Evolutionary conservation across 2,329 filamentous ascomycete genomes (phyloP).

Genomic region (Talaromyces sp.): DNA sequence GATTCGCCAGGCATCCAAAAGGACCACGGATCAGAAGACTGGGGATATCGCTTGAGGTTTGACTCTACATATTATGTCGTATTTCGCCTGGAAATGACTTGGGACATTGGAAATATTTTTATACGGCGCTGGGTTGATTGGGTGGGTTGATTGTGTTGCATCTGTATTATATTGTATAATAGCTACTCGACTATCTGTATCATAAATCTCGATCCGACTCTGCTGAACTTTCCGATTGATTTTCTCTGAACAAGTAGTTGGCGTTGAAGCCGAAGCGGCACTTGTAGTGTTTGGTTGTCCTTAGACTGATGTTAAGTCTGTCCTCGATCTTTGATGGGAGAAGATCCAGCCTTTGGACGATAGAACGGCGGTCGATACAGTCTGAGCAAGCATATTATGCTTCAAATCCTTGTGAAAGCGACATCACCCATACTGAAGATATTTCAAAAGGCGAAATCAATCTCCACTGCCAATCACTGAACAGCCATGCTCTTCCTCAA

Average conservation of each 20-base stretch:
- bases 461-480: conserved; percentile 20
- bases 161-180: conserved; percentile 2
- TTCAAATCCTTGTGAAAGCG: background rate
- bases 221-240: background rate
- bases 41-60: conserved; percentile 2
- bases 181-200: conserved; percentile 1
- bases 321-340: background rate
- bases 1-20: conserved; percentile 35
- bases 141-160: background rate
- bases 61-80: background rate
- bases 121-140: background rate
- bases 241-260: background rate
- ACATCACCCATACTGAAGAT: background rate
- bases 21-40: background rate
- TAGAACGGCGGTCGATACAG: background rate
- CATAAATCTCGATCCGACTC: background rate
- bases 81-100: background rate
- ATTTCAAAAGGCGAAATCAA: background rate
- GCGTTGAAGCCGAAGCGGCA: background rate
- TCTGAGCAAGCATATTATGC: background rate
- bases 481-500: conserved; percentile 68
- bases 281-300: background rate
- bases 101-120: background rate
- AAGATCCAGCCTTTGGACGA: background rate
- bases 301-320: background rate